These are phyloP conservation scores for Camillea tinctor DNA, from an alignment of 2,329 filamentous ascomycete genomes.

Conservation along the genomic window DNA sequence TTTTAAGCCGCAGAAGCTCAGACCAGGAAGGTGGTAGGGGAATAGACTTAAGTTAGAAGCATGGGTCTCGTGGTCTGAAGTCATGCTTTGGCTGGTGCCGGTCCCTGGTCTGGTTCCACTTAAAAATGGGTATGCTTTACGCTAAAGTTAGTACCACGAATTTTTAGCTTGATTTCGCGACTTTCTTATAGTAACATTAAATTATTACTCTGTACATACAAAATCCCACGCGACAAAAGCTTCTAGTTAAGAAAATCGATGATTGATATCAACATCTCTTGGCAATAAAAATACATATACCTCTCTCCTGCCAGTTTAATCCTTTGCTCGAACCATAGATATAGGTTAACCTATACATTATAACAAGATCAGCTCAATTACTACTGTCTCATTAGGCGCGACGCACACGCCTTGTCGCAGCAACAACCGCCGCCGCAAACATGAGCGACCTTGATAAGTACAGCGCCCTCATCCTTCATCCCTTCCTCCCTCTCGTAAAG, in stretches of 20 bases:
- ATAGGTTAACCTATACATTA: slow-evolving; percentile 22
- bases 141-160: too few relatives aligned
- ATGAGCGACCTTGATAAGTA: slow-evolving; percentile 97
- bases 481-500: neutral
- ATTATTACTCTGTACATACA: too few relatives aligned
- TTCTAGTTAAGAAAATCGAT: too few relatives aligned
- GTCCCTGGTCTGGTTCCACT: too few relatives aligned
- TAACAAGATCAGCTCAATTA: slow-evolving; percentile 1
- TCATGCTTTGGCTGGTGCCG: too few relatives aligned
- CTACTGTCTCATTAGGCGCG: neutral
- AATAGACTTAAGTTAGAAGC: neutral
- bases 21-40: neutral
- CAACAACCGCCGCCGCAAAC: slow-evolving; percentile 19
- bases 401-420: neutral
- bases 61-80: too few relatives aligned
- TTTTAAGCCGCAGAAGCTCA: neutral
- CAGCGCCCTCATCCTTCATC: slow-evolving; percentile 29
- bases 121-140: too few relatives aligned
- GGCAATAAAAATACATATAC: too few relatives aligned
- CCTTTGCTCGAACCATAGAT: neutral
- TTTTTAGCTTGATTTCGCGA: too few relatives aligned
- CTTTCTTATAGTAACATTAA: too few relatives aligned
- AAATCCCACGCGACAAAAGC: neutral
- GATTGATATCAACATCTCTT: neutral
- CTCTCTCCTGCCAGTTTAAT: neutral